Evolutionary conservation across 108 stramenopile genomes (phyloP), one percentile per base, ranked within the genome.

Genomic region (Chaetoceros tenuissimus): DNA sequence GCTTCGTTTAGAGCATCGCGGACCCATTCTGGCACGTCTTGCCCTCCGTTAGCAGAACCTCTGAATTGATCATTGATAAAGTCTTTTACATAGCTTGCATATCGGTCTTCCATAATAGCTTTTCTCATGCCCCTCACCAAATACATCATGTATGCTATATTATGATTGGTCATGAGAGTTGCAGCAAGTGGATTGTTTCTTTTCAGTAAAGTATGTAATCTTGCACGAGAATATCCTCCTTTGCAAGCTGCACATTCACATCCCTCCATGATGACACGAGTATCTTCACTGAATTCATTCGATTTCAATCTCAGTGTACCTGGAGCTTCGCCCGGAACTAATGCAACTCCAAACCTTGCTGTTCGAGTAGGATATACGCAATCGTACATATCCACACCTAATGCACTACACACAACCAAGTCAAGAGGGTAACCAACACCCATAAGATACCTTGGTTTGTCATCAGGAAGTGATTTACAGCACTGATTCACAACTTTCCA

Each of bases 381-480:
- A 79, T 99, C 98, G 63, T 88, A 99, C 95, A 96, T 94, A 61
- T 99, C 95, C 7, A 96, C 95, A 26, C 98, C 98, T 58, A 99
- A 68, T 5, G 92, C 96, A 1, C 91, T 90, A 66, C 98, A 97
- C 3, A 99, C 94, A 17, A 99, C 98, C 60, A 99, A 74, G 67
- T 99, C 98, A 8, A 99, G 63, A 44, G 98, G 96, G 76, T 97
- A 97, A 22, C 98, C 98, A 1, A 99, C 98, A 0, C 98, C 98
- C 98, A 99, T 99, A 45, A 97, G 63, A 68, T 99, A 99, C 28
- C 96, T 66, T 3, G 95, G 95, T 53, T 94, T 91, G 62, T 82
- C 72, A 64, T 81, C 74, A 5, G 98, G 98, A 17, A 98, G 69
- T 29, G 82, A 74, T 21, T 60, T 52, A 64, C 93, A 92, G 53